Evolutionary conservation across 495 filamentous ascomycete genomes (phyloP).

Genomic region (Aspergillus diversus): DNA sequence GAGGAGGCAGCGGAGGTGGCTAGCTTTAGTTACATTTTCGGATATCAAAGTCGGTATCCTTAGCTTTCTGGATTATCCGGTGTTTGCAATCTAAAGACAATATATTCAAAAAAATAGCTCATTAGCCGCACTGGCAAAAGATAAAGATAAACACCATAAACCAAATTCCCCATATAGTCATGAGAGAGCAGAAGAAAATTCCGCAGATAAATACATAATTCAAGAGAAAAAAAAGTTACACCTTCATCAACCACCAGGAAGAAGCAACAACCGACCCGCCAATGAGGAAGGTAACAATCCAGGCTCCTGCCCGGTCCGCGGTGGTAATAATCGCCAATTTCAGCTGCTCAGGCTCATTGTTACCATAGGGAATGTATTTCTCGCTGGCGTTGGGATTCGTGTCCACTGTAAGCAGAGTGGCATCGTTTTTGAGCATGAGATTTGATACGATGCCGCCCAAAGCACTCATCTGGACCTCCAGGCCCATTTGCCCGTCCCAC

Average conservation of each 20-base stretch:
- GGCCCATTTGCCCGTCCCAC: slow-evolving; percentile 65
- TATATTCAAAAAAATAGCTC: too few species aligned
- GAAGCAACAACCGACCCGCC: too few species aligned
- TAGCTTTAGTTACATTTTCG: neutral
- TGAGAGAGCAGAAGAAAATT: too few species aligned
- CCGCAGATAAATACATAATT: too few species aligned
- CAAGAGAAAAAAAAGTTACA: too few species aligned
- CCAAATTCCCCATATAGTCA: too few species aligned
- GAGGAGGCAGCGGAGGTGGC: neutral
- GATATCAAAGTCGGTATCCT: too few species aligned
- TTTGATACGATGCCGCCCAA: slow-evolving; percentile 56
- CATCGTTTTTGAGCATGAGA: slow-evolving; percentile 21
- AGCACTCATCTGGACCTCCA: slow-evolving; percentile 52
- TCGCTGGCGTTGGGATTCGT: slow-evolving; percentile 25
- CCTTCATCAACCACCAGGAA: too few species aligned
- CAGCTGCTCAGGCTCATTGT: slow-evolving; percentile 21
- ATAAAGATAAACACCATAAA: too few species aligned
- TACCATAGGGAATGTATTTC: slow-evolving; percentile 28
- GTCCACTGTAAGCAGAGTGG: slow-evolving; percentile 20
- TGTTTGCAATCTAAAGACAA: too few species aligned
- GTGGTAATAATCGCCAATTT: slow-evolving; percentile 43
- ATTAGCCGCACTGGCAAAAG: too few species aligned
- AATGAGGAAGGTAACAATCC: slow-evolving; percentile 61
- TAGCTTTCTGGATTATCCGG: too few species aligned
- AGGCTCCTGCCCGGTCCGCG: slow-evolving; percentile 64